These are phyloP conservation scores for Fusarium begoniae DNA, from an alignment of 2,329 filamentous ascomycete species.

Conservation along the genomic window DNA sequence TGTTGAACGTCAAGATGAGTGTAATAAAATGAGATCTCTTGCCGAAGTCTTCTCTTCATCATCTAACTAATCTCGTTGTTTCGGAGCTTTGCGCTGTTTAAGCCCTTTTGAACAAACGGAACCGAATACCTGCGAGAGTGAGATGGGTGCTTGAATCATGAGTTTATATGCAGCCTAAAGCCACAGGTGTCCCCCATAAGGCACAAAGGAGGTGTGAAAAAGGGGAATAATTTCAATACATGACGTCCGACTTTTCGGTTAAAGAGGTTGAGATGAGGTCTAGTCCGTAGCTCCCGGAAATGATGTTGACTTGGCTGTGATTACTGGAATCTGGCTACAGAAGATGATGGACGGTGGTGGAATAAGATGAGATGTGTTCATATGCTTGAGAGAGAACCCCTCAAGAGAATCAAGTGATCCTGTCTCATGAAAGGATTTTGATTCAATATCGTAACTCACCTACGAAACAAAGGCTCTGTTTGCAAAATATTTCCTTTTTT, in stretches of 20 bases:
- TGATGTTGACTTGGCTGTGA: conserved; percentile 5
- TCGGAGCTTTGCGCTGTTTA: not conserved
- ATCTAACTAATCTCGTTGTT: not conserved
- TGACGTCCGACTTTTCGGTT: not conserved
- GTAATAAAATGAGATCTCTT: not conserved
- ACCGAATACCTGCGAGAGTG: not conserved
- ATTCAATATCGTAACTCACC: not conserved
- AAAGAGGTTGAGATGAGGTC: conserved; percentile 1
- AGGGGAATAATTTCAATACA: not conserved
- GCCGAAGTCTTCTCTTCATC: not conserved
- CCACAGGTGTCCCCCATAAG: not conserved
- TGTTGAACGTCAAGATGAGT: not conserved
- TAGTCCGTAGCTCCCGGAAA: conserved; percentile 1
- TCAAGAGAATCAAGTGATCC: not conserved
- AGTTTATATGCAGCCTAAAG: conserved; percentile 13
- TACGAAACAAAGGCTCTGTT: not conserved
- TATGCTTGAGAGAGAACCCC: not conserved
- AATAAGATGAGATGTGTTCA: conserved; percentile 3
- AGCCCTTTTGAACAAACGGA: not conserved
- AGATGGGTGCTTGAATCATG: not conserved
- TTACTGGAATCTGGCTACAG: conserved; percentile 34
- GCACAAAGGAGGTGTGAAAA: not conserved
- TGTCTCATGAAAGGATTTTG: not conserved
- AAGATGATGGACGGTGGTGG: conserved; percentile 35
- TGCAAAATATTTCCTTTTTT: not conserved